phyloP scores from a whole-genome alignment of 768 basidiomycete species.

The Trametes cingulata region DNA sequence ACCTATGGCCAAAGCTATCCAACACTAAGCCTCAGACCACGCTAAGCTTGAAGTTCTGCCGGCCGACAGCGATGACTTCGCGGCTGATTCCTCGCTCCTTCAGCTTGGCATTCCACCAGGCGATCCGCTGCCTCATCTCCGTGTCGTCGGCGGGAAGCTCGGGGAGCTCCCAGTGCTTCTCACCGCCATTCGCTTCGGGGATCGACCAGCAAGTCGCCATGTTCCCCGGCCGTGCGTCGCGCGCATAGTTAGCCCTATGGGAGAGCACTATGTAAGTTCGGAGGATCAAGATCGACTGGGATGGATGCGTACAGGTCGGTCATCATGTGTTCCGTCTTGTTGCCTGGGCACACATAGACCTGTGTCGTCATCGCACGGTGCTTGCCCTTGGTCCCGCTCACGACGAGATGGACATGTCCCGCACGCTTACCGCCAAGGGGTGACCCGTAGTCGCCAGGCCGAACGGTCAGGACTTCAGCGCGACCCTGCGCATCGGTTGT shows the following conservation, averaged over 20 bases:
- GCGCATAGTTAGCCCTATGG: constrained; percentile 21
- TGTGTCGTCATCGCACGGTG: constrained; percentile 26
- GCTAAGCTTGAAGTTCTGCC: constrained; percentile 17
- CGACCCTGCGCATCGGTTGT: constrained; percentile 23
- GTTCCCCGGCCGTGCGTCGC: constrained; percentile 14
- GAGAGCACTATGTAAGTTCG: not conserved
- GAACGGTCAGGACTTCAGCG: constrained; percentile 27
- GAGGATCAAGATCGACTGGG: not conserved
- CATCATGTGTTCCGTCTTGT: constrained; percentile 21
- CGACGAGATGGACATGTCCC: constrained; percentile 26
- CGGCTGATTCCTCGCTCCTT: constrained; percentile 18
- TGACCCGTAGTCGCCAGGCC: constrained; percentile 25
- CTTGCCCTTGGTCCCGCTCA: constrained; percentile 14
- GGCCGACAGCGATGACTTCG: constrained; percentile 21
- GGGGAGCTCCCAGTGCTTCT: constrained; percentile 17
- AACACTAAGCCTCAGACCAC: not conserved
- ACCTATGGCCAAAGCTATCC: no score
- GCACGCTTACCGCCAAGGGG: constrained; percentile 12
- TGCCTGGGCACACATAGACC: constrained; percentile 26
- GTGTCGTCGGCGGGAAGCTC: constrained; percentile 22
- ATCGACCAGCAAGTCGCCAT: constrained; percentile 24
- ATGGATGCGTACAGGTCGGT: constrained; percentile 25
- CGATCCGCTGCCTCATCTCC: constrained; percentile 14
- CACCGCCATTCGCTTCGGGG: constrained; percentile 9
- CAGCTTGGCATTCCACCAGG: constrained; percentile 28